A percentile compares a stretch with the other conserved stretches of the same genome.
Evolutionary conservation across 1,139 yeast species (phyloP).

Genomic region (Kurtzmaniella quercitrusa): DNA sequence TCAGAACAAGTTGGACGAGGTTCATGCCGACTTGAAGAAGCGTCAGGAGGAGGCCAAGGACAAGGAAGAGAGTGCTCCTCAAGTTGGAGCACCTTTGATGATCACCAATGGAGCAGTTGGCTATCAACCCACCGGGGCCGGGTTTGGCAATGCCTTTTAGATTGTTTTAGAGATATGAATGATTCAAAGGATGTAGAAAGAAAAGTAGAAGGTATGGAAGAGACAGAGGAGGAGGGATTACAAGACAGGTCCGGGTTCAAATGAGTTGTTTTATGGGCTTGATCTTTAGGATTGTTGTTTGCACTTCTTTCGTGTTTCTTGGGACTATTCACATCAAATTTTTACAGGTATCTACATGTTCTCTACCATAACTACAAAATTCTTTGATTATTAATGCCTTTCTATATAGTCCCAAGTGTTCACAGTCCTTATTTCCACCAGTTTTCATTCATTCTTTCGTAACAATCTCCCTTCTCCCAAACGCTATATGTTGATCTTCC

Average conservation of each 20-base stretch:
- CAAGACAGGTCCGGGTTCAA: too few species aligned
- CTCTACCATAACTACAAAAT: too few species aligned
- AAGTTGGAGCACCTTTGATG: slow-evolving; percentile 54
- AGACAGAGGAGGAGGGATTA: not conserved
- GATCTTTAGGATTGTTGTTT: too few species aligned
- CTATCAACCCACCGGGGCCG: slow-evolving; percentile 63
- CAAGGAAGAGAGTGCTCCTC: slow-evolving; percentile 42
- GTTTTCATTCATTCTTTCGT: not conserved
- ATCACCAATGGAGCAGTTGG: slow-evolving; percentile 63
- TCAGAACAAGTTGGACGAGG: slow-evolving; percentile 58
- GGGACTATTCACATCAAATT: too few species aligned
- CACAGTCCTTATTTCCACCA: not conserved
- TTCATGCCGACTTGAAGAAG: slow-evolving; percentile 65
- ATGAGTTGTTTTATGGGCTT: too few species aligned
- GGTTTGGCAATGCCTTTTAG: slow-evolving; percentile 56
- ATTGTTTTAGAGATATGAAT: slow-evolving; percentile 1
- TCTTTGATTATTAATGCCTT: not conserved
- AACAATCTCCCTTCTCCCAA: not conserved
- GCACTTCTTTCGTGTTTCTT: too few species aligned
- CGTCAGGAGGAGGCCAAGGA: slow-evolving; percentile 60
- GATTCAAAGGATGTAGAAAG: not conserved
- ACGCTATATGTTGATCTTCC: slow-evolving; percentile 11
- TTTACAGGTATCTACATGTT: too few species aligned
- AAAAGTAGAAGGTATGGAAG: not conserved
- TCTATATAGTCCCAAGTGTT: not conserved